A percentile compares a stretch with the other conserved stretches of the same genome.
phyloP scores from a whole-genome alignment of 2,329 filamentous ascomycete species.

The Cladosporium phlei region DNA sequence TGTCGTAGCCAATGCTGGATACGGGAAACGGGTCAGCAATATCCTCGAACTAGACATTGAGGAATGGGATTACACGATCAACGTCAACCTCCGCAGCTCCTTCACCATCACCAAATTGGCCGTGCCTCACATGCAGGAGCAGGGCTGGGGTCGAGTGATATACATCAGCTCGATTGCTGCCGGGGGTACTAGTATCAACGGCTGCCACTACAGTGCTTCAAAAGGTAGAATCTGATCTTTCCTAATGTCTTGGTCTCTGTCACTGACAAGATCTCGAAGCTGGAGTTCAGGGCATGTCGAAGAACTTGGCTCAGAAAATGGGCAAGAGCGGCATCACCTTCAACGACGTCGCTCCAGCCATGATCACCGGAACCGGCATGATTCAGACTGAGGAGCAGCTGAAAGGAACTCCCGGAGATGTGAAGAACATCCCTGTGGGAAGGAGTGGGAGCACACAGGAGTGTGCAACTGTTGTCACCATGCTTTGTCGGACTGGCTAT shows the following conservation, averaged over 20 bases:
- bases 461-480: constrained; percentile 57
- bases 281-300: constrained; percentile 60
- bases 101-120: constrained; percentile 60
- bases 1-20: constrained; percentile 61
- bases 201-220: constrained; percentile 29
- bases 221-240: constrained; percentile 12
- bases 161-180: constrained; percentile 62
- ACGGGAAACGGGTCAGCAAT: constrained; percentile 53
- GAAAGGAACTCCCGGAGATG: constrained; percentile 48
- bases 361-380: constrained; percentile 58
- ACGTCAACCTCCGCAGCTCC: constrained; percentile 58
- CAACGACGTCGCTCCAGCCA: constrained; percentile 65
- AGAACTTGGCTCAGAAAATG: constrained; percentile 57
- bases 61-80: constrained; percentile 61
- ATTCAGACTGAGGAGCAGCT: constrained; percentile 51
- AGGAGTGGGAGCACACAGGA: constrained; percentile 56
- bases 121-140: constrained; percentile 56
- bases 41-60: constrained; percentile 55
- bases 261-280: constrained; percentile 8
- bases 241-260: constrained; percentile 15
- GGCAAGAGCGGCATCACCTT: constrained; percentile 60
- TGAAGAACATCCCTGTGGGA: constrained; percentile 56
- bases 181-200: constrained; percentile 59
- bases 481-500: constrained; percentile 58
- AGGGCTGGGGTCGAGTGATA: constrained; percentile 60